Evolutionary conservation across 768 basidiomycete genomes (phyloP).

Genomic region (Russula sp.): DNA sequence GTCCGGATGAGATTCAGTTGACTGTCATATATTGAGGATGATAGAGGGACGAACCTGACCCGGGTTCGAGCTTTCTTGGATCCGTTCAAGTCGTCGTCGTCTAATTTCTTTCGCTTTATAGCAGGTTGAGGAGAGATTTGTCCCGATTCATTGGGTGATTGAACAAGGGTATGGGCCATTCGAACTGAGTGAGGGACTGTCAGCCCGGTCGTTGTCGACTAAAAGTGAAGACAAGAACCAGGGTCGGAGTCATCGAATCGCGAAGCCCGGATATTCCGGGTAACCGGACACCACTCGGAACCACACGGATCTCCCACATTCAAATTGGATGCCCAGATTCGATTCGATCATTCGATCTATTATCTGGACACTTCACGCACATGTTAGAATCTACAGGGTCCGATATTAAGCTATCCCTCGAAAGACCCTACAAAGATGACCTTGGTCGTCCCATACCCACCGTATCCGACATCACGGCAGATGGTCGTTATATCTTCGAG

Average conservation of each 20-base stretch:
- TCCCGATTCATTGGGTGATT: conserved; percentile 9
- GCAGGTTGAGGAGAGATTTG: conserved; percentile 26
- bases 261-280: not conserved
- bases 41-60: conserved; percentile 52
- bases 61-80: conserved; percentile 65
- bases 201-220: not conserved
- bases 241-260: not conserved
- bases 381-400: conserved; percentile 1
- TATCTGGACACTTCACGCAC: not conserved
- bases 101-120: conserved; percentile 59
- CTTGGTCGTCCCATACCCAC: conserved; percentile 54
- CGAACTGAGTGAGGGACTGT: not conserved
- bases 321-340: not conserved
- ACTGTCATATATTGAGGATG: not conserved
- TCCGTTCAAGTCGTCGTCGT: conserved; percentile 38
- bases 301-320: not conserved
- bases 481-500: conserved; percentile 66
- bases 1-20: not conserved
- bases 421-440: conserved; percentile 79
- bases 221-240: not conserved
- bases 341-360: not conserved
- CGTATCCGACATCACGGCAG: conserved; percentile 61
- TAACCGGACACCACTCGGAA: not conserved
- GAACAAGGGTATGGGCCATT: conserved; percentile 6
- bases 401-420: conserved; percentile 60